phyloP scores from a whole-genome alignment of 2,329 filamentous ascomycete genomes.

The Penicillium sp. region DNA sequence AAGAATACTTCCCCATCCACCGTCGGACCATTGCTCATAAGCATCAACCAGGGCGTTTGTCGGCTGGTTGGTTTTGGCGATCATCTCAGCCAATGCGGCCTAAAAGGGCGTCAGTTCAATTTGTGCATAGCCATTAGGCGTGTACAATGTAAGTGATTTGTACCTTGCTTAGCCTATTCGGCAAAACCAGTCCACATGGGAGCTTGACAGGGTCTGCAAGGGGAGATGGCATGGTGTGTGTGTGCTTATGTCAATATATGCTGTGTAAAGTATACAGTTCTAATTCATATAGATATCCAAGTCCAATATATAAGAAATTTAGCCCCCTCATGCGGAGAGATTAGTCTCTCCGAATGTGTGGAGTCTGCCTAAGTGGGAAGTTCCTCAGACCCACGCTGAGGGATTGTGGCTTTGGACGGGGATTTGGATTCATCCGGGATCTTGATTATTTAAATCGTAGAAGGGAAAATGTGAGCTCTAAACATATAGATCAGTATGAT shows the following conservation, averaged over 20 bases:
- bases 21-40: conserved; percentile 53
- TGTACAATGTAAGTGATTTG: neutral
- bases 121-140: neutral
- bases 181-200: conserved; percentile 55
- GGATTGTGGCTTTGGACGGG: neutral
- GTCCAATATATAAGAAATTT: no score
- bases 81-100: conserved; percentile 43
- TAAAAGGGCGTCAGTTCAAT: conserved; percentile 27
- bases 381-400: neutral
- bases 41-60: conserved; percentile 43
- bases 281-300: neutral
- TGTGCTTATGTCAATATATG: neutral
- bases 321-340: conserved; percentile 11
- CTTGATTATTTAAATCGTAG: neutral
- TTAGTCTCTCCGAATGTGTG: conserved; percentile 7
- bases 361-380: neutral
- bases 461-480: neutral
- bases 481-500: neutral
- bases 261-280: neutral
- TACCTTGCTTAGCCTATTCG: conserved; percentile 54
- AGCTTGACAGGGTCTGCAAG: conserved; percentile 49
- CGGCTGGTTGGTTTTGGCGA: conserved; percentile 50
- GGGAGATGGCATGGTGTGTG: conserved; percentile 22
- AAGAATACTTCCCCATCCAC: conserved; percentile 44
- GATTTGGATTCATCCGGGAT: neutral